phyloP scores from a whole-genome alignment of 495 filamentous ascomycete genomes.

The Tuber aestivum region DNA sequence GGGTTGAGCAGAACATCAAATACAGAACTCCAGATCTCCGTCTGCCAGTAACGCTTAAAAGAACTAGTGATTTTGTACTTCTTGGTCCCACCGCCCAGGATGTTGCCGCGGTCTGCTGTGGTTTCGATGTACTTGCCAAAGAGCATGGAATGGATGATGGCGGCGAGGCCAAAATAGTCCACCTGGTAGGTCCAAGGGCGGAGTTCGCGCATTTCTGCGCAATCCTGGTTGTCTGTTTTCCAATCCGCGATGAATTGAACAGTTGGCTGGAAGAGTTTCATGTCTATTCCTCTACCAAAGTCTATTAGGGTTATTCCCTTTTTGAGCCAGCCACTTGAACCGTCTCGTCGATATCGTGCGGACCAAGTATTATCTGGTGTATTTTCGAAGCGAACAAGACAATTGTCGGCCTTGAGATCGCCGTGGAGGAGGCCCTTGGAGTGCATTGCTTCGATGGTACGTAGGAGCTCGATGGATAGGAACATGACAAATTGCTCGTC shows the following conservation, averaged over 20 bases:
- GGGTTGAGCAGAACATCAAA: conserved; percentile 90
- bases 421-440: conserved; percentile 75
- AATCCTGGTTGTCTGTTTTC: conserved; percentile 76
- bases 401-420: conserved; percentile 93
- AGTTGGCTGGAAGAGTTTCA: conserved; percentile 67
- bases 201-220: conserved; percentile 87
- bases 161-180: conserved; percentile 87
- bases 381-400: conserved; percentile 73
- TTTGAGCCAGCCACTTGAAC: conserved; percentile 66
- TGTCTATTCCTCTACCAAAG: conserved; percentile 91
- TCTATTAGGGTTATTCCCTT: conserved; percentile 86
- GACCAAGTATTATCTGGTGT: conserved; percentile 47
- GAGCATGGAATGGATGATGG: conserved; percentile 74
- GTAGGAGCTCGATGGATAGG: conserved; percentile 83
- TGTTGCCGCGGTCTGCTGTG: conserved; percentile 49
- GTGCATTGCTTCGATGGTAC: conserved; percentile 84
- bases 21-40: conserved; percentile 73
- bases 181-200: conserved; percentile 94
- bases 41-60: conserved; percentile 92
- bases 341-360: conserved; percentile 58
- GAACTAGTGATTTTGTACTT: conserved; percentile 67
- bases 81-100: conserved; percentile 51
- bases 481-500: conserved; percentile 91
- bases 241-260: conserved; percentile 94
- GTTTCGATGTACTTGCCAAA: conserved; percentile 96